Evolutionary conservation across 129 eudicot species (phyloP), one percentile per base, ranked within the genome.

Genomic region (sunflower (Helianthus annuus)): DNA sequence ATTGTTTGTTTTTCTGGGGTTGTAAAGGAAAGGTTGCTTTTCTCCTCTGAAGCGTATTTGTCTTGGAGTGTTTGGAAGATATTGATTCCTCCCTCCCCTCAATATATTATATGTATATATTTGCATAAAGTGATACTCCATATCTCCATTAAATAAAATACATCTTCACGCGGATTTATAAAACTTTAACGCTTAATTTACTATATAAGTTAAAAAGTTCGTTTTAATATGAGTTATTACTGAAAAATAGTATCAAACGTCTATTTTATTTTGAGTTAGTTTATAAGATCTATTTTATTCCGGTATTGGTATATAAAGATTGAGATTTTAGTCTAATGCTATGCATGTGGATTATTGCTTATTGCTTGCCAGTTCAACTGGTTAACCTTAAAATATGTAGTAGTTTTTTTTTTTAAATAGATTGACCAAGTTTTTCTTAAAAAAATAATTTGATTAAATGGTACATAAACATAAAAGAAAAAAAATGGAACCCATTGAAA

Each of bases 61-160:
- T 89, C 96, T 82, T 22, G 53, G 49, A 77, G 96, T 76, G 90
- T 84, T 89, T 89, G 96, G 92, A 85, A 66, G 83, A 82, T 83
- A 66, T 87, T 83, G 93, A 87, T 87, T 87, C 93, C 85, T 77
- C 80, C 3, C 24, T 73, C 76, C 74, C 52, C 62, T 55, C 67
- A 45, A 12, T 58, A 58, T 49, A 60, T 14, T 67, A 48, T 68
- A 46, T 39, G 56, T 54, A 66, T 75, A 66, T 85, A 68, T 75
- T 69, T 75, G 75, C 60, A 70, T 74, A 74, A 72, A 78, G 68
- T 65, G 77, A 78, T 64, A 55, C 82, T 63, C 82, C 82, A 71
- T 71, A 71, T 78, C 82, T 64, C 60, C 64, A 69, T 69, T 51
- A 63, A 42, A 63, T 53, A 71, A 40, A 15, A 76, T 58, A 76